These are phyloP conservation scores for Diutina scorzettiae DNA, from an alignment of 1,139 yeast species.

Conservation along the genomic window DNA sequence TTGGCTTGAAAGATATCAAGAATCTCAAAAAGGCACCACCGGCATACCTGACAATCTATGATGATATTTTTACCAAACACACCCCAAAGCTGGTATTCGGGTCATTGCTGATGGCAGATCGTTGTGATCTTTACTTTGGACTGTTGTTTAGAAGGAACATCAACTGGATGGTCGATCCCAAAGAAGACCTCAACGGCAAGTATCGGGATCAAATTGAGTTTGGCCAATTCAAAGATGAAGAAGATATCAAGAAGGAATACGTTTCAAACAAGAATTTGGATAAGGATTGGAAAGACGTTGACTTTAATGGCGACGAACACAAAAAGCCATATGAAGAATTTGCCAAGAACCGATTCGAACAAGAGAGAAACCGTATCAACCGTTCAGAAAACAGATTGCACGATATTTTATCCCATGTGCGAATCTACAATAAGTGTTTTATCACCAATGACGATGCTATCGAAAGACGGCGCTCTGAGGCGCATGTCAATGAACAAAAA, in stretches of 20 bases:
- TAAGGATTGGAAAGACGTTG: neutral
- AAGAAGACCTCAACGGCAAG: neutral
- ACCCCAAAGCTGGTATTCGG: neutral
- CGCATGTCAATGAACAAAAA: neutral
- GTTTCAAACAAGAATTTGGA: neutral
- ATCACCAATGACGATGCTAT: neutral
- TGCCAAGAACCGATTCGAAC: neutral
- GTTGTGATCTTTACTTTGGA: neutral
- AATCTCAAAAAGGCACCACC: neutral
- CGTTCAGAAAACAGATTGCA: neutral
- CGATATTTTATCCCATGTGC: neutral
- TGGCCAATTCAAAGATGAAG: neutral
- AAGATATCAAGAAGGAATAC: neutral
- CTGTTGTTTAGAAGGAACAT: neutral
- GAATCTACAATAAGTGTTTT: neutral
- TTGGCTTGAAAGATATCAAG: neutral
- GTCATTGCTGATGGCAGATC: neutral
- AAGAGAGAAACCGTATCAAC: neutral
- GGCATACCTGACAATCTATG: neutral
- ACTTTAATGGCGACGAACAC: neutral
- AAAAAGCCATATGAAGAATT: neutral
- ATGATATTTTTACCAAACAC: neutral
- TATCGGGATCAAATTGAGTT: neutral
- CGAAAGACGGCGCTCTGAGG: neutral
- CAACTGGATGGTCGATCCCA: neutral